Base-by-base conservation (phyloP, 2,329 filamentous ascomycete species). In the Davidsoniella australis region DNA sequence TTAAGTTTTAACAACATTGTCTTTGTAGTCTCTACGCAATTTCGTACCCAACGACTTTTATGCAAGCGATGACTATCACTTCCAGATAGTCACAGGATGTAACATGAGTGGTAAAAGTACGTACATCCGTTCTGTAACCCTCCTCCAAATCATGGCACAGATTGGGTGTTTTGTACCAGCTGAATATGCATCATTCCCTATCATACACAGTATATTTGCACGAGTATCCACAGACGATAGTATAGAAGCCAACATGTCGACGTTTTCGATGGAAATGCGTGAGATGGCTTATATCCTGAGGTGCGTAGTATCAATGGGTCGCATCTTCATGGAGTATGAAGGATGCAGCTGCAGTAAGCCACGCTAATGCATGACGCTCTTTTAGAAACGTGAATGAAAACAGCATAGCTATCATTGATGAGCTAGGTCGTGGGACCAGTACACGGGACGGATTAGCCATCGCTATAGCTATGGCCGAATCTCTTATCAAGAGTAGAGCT, bases 41-140 rank as follows among this genome's bases (percentile, higher is more conserved):
- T 94, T 84, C 59, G 70, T 96, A 3, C 84, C 91, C 0, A 96
- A 96, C 55, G 88, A 96, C 58, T 84, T 88, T 24, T 96, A 88
- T 58, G 82, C 85, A 2, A 83, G 80, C 0, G 73, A 82, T 33
- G 79, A 89, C 53, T 78, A 79, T 36, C 78, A 88, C 1, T 94
- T 95, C 58, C 88, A 96, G 56, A 82, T 96, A 54, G 80, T 98
- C 54, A 96, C 89, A 0, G 89, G 91, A 3, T 93, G 85, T 61
- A 98, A 98, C 58, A 98, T 98, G 91, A 94, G 86, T 57, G 91
- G 88, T 1, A 98, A 96, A 62, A 94, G 84, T 55, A 98, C 88
- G 0, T 96, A 95, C 59, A 94, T 96, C 54, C 78, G 86, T 45
- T 81, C 83, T 1, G 70, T 94, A 20, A 85, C 89, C 0, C 67